Conservation (phyloP, 129 eudicot species). For the carrot (Daucus carota) region DNA sequence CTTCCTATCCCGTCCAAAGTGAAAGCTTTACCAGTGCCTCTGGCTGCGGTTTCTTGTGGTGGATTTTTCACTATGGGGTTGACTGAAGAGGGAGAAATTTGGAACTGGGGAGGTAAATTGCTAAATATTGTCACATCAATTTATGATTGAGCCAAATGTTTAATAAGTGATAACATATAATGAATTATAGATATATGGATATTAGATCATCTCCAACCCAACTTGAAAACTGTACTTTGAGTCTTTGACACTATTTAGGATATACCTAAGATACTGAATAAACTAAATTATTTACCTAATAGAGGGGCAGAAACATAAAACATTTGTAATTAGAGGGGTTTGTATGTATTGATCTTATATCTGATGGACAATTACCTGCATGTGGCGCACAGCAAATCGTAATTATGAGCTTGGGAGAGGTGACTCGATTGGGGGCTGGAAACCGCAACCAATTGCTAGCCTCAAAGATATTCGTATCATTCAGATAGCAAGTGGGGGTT, state of each 20-base stretch:
- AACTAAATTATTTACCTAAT: too few relatives aligned
- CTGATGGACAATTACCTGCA: not conserved
- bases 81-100: slow-evolving; percentile 66
- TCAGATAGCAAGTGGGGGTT: slow-evolving; percentile 96
- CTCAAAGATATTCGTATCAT: slow-evolving; percentile 53
- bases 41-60: slow-evolving; percentile 89
- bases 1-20: slow-evolving; percentile 72
- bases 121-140: not conserved
- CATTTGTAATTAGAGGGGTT: not conserved
- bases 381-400: slow-evolving; percentile 54
- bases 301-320: too few relatives aligned
- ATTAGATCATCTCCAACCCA: not conserved
- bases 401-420: slow-evolving; percentile 96
- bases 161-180: not conserved
- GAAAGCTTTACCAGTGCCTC: slow-evolving; percentile 66
- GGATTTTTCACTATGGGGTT: slow-evolving; percentile 90
- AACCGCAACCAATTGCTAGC: slow-evolving; percentile 61
- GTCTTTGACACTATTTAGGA: not conserved
- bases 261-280: too few relatives aligned
- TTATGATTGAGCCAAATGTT: not conserved
- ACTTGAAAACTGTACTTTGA: not conserved
- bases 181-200: not conserved
- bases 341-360: not conserved
- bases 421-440: slow-evolving; percentile 88
- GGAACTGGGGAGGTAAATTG: slow-evolving; percentile 93